A percentile compares a stretch with the other conserved stretches of the same genome.
phyloP scores from a whole-genome alignment of 2,329 filamentous ascomycete species.

The Stachybotrys elegans region DNA sequence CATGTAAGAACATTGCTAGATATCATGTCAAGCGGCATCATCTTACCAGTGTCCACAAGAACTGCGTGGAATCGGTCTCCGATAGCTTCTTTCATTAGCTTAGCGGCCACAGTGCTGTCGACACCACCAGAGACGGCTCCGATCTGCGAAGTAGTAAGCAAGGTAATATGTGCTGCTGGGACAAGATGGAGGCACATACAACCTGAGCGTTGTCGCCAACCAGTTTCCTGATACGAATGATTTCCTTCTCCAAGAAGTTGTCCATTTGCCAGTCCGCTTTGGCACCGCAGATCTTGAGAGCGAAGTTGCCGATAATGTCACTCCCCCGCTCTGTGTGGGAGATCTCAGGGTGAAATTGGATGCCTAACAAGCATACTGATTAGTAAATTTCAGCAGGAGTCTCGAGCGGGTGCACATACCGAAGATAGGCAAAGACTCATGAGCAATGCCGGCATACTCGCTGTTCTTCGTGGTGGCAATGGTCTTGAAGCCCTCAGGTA shows the following conservation, averaged over 20 bases:
- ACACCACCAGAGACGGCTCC: slow-evolving; percentile 65
- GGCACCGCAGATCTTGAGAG: slow-evolving; percentile 74
- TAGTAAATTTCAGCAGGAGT: slow-evolving; percentile 4
- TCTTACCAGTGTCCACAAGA: slow-evolving; percentile 71
- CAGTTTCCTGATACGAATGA: slow-evolving; percentile 71
- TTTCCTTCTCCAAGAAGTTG: slow-evolving; percentile 76
- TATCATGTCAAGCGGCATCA: slow-evolving; percentile 7
- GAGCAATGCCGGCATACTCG: slow-evolving; percentile 74
- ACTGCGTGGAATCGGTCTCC: slow-evolving; percentile 79
- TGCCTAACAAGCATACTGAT: slow-evolving; percentile 30
- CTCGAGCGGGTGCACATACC: slow-evolving; percentile 28
- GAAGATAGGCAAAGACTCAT: slow-evolving; percentile 64
- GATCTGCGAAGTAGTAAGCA: slow-evolving; percentile 32
- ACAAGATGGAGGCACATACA: slow-evolving; percentile 19
- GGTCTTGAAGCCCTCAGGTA: slow-evolving; percentile 68
- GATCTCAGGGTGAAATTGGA: slow-evolving; percentile 90
- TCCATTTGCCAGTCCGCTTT: slow-evolving; percentile 78
- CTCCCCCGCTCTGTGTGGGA: slow-evolving; percentile 66
- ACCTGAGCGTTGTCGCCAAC: slow-evolving; percentile 82
- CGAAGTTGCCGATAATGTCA: slow-evolving; percentile 76
- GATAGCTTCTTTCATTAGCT: slow-evolving; percentile 83
- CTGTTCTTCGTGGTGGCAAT: slow-evolving; percentile 74
- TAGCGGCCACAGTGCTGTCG: slow-evolving; percentile 82
- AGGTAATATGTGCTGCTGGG: slow-evolving; percentile 1
- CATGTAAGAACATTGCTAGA: slow-evolving; percentile 4